Conservation (phyloP, 371 early-diverging fungal genomes). For the Mucor velutinosus region DNA sequence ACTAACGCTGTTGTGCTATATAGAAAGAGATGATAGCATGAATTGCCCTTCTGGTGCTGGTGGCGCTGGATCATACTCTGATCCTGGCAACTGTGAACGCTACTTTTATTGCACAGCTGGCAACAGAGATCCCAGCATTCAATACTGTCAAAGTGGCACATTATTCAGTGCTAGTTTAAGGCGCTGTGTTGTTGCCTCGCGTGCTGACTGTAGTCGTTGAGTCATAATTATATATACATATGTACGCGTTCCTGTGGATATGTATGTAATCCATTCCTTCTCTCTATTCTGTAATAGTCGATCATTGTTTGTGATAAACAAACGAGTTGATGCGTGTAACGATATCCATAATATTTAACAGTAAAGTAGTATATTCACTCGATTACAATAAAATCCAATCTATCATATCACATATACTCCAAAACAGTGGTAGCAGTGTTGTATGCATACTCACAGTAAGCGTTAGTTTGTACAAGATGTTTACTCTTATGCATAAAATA, state of each 20-base stretch:
- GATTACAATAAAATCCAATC: too few relatives aligned
- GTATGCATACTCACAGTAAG: neutral
- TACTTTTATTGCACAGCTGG: slow-evolving; percentile 4
- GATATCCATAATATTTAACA: neutral
- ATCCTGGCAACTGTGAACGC: neutral
- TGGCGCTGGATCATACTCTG: slow-evolving; percentile 2
- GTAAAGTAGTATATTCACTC: neutral
- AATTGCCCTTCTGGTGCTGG: neutral
- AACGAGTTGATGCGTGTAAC: neutral
- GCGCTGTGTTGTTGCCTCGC: neutral
- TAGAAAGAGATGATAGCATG: slow-evolving; percentile 4
- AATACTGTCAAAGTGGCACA: slow-evolving; percentile 1
- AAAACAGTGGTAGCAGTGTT: neutral
- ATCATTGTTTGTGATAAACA: neutral
- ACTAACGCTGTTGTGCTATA: neutral
- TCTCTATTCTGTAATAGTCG: neutral
- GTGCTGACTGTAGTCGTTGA: neutral
- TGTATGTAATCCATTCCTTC: neutral
- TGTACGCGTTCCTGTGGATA: neutral
- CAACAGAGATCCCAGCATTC: neutral
- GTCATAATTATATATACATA: neutral
- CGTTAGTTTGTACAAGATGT: neutral
- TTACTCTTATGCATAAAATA: neutral
- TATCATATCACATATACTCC: neutral
- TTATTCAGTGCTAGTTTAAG: neutral